phyloP scores from a whole-genome alignment of 176 grass and related monocot genomes.

The Hsuehochloa calcarea region DNA sequence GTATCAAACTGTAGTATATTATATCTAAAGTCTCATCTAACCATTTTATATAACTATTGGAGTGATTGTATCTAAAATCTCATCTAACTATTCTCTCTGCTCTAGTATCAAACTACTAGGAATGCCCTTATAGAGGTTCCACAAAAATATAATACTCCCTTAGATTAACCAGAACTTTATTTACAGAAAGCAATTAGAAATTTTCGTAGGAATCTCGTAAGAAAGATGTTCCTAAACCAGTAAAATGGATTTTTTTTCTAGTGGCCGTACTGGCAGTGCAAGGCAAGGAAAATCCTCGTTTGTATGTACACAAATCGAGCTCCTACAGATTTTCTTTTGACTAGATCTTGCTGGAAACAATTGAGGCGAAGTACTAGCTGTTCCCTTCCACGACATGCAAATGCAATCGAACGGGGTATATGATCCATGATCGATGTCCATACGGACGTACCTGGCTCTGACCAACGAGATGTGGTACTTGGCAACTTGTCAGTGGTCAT shows the following conservation, averaged over 20 bases:
- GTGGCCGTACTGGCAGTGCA: background rate
- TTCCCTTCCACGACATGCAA: too few species aligned
- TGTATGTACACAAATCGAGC: background rate
- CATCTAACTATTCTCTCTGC: too few species aligned
- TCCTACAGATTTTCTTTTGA: background rate
- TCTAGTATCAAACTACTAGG: too few species aligned
- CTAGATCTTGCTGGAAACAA: background rate
- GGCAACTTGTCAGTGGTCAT: too few species aligned
- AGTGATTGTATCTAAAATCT: too few species aligned
- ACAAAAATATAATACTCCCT: background rate
- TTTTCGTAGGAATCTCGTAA: background rate
- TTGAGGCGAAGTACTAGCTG: background rate
- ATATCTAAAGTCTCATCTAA: too few species aligned
- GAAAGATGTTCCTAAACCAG: background rate
- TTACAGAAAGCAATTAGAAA: background rate
- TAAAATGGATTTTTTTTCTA: background rate
- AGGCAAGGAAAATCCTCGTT: background rate
- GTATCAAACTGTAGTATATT: too few species aligned
- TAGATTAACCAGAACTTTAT: background rate
- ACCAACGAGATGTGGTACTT: too few species aligned
- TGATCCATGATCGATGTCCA: too few species aligned
- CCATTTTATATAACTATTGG: too few species aligned
- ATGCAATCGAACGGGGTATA: too few species aligned
- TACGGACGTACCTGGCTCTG: too few species aligned
- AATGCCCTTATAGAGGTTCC: background rate